Evolutionary conservation across 73 alveolate genomes (phyloP), one percentile per base, ranked within the genome.

Genomic region (Symbiodinium natans): DNA sequence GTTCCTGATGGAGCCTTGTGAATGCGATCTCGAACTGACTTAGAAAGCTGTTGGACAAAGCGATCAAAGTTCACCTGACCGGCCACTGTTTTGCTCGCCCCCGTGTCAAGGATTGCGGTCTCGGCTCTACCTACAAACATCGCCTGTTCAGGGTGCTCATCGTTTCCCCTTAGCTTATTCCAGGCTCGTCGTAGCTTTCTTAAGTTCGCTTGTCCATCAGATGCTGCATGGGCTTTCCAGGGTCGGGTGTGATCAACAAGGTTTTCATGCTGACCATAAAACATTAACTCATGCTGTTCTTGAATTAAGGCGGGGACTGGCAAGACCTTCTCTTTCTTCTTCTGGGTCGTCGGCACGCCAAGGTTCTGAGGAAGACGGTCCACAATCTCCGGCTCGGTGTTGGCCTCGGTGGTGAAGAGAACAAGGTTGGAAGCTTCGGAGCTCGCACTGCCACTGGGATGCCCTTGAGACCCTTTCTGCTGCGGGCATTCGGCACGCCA

Each of bases 71-170:
- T 43, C 41, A 48, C 93, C 25, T 68, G 27, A 11, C 93, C 93
- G 0, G 48, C 25, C n/a, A 86, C 93, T 31, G 59, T 52, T 17
- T 80, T 54, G 41, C 93, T 86, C 10, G 93, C 93, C 0, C 93
- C 93, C 5, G 93, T 86, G 63, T 86, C 93, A 6, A 86, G 46
- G 8, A 86, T n/a, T 21, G 93, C 93, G 17, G 39, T 19, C 1
- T 77, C 93, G n/a, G 54, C 56, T 17, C 56, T 54, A 9, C n/a
- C 38, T 19, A 21, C 93, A 41, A 83, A 42, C 59, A 46, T 6
- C 21, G 59, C 59, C 59, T 46, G 59, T 46, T 46, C 59, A 46
- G 59, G 13, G 13, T 13, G 13, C 6, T 46, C 59, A 46, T 46
- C 59, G 6, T 46, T 46, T 46, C 59, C 59, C 59, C 59, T 46